These are phyloP conservation scores for Talaromyces atroroseus DNA, from an alignment of 2,329 filamentous ascomycete species.

Conservation along the genomic window DNA sequence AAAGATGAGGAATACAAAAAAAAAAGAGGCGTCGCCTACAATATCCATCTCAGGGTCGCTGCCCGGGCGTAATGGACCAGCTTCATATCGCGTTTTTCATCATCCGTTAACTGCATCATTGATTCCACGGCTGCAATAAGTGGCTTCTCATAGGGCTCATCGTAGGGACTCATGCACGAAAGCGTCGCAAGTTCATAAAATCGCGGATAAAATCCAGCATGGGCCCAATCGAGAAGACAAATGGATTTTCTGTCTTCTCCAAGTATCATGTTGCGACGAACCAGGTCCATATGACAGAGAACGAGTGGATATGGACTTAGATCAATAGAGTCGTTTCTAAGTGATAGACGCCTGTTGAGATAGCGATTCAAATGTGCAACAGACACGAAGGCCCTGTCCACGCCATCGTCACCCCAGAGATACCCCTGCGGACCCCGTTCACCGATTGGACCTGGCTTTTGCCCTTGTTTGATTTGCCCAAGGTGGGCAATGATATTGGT, in stretches of 20 bases:
- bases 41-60: slow-evolving; percentile 16
- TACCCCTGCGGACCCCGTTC: slow-evolving; percentile 16
- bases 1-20: background rate
- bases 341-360: slow-evolving; percentile 11
- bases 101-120: slow-evolving; percentile 18
- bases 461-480: slow-evolving; percentile 9
- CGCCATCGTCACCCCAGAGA: slow-evolving; percentile 20
- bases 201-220: slow-evolving; percentile 20
- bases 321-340: slow-evolving; percentile 19
- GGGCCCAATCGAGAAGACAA: slow-evolving; percentile 23
- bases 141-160: slow-evolving; percentile 16
- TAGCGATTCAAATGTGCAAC: slow-evolving; percentile 3
- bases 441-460: slow-evolving; percentile 18
- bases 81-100: slow-evolving; percentile 19
- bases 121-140: slow-evolving; percentile 15
- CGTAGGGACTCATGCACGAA: slow-evolving; percentile 16
- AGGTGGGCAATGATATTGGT: slow-evolving; percentile 17
- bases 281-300: slow-evolving; percentile 23
- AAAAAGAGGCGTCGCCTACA: slow-evolving; percentile 11
- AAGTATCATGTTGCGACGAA: slow-evolving; percentile 24
- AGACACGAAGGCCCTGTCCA: slow-evolving; percentile 14
- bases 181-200: slow-evolving; percentile 21
- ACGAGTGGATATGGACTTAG: slow-evolving; percentile 21
- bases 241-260: slow-evolving; percentile 16
- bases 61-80: slow-evolving; percentile 17